Percentiles rank a stretch among this genome's conserved stretches.
These are phyloP conservation scores for Peronospora destructor DNA, from an alignment of 352 stramenopile genomes.

Conservation along the genomic window DNA sequence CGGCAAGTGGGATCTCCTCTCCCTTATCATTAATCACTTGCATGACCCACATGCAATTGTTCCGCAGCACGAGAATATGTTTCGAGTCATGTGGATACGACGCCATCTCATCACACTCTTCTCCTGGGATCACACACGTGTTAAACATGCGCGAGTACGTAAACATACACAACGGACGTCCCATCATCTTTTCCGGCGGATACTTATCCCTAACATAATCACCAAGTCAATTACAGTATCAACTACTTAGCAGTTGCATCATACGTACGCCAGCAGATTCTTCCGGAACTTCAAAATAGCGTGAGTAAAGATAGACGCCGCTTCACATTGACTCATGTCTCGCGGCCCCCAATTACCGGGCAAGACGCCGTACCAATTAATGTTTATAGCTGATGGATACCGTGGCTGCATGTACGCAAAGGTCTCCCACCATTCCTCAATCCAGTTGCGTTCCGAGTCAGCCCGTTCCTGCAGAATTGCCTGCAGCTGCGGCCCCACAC, in stretches of 20 bases:
- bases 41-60: slow-evolving; percentile 86
- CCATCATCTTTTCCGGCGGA: slow-evolving; percentile 90
- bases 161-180: slow-evolving; percentile 89
- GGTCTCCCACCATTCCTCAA: slow-evolving; percentile 95
- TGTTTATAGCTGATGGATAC: slow-evolving; percentile 94
- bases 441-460: slow-evolving; percentile 81
- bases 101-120: slow-evolving; percentile 81
- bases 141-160: slow-evolving; percentile 96
- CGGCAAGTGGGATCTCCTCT: slow-evolving; percentile 59
- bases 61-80: slow-evolving; percentile 90
- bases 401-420: slow-evolving; percentile 92
- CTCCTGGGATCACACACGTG: slow-evolving; percentile 91
- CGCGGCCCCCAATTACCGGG: slow-evolving; percentile 87
- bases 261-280: slow-evolving; percentile 74
- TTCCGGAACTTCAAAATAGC: slow-evolving; percentile 90
- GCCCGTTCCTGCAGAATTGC: slow-evolving; percentile 79
- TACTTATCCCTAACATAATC: slow-evolving; percentile 70
- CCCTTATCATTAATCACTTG: slow-evolving; percentile 73
- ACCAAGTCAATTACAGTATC: not conserved
- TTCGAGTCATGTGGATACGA: slow-evolving; percentile 86
- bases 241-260: not conserved
- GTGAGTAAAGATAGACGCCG: slow-evolving; percentile 78
- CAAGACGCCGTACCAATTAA: slow-evolving; percentile 97
- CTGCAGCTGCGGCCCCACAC: slow-evolving; percentile 88
- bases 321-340: slow-evolving; percentile 89